A percentile compares a stretch with the other conserved stretches of the same genome.
These are phyloP conservation scores for Apocynum venetum DNA, from an alignment of 257 asterid species.

Conservation along the genomic window DNA sequence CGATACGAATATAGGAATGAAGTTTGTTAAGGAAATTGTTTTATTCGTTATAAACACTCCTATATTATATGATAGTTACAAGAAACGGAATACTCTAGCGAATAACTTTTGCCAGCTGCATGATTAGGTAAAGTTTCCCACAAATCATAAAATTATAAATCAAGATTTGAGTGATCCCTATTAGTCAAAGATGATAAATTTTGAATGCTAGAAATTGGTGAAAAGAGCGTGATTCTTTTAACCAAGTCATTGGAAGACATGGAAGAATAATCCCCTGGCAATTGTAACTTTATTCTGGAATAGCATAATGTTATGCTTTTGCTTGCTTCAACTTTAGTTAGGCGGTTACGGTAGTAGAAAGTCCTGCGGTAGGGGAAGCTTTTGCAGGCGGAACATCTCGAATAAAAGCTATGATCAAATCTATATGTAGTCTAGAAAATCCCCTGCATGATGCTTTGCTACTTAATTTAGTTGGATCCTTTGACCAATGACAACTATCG, in stretches of 20 bases:
- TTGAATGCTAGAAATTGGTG: neutral
- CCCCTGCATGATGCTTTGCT: too few relatives aligned
- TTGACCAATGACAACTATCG: too few relatives aligned
- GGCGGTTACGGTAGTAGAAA: neutral
- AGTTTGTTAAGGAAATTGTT: too few relatives aligned
- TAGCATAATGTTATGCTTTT: constrained; percentile 6
- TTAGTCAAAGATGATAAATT: neutral
- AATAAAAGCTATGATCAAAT: neutral
- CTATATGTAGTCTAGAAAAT: too few relatives aligned
- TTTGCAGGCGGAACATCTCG: neutral
- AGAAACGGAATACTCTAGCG: too few relatives aligned
- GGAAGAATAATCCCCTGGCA: neutral
- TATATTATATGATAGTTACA: too few relatives aligned
- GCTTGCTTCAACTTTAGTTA: neutral
- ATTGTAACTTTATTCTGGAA: constrained; percentile 3
- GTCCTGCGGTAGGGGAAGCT: neutral
- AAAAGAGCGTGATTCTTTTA: neutral
- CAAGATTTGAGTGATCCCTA: neutral
- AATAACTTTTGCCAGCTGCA: too few relatives aligned
- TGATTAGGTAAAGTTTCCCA: too few relatives aligned
- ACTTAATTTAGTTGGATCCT: too few relatives aligned
- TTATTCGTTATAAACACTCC: too few relatives aligned
- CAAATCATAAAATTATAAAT: neutral
- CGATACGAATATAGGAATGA: too few relatives aligned
- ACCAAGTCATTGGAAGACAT: neutral